These are phyloP conservation scores for Cardiospermum halicacabum DNA, from an alignment of 345 rosid genomes.

Conservation along the genomic window DNA sequence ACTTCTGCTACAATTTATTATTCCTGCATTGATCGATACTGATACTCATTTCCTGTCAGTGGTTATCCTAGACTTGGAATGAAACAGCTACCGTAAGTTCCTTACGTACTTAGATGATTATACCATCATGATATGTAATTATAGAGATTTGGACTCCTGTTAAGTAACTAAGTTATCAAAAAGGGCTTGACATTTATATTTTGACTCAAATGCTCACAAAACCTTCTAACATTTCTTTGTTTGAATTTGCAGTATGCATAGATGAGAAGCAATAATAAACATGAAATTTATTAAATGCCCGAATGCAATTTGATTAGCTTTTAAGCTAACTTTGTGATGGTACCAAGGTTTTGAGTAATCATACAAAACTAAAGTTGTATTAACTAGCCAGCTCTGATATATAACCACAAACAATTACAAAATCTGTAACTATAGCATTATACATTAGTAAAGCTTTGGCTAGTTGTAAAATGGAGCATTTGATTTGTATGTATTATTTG, in stretches of 20 bases:
- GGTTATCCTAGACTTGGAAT: not conserved
- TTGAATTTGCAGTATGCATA: not conserved
- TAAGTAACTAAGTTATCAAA: not conserved
- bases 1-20: constrained; percentile 5
- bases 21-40: not conserved
- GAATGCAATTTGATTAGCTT: not conserved
- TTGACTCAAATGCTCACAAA: not conserved
- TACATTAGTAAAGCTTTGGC: not conserved
- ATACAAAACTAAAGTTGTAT: not conserved
- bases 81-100: not conserved
- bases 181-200: not conserved
- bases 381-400: not conserved
- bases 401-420: not conserved
- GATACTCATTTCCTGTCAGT: not conserved
- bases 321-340: not conserved
- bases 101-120: not conserved
- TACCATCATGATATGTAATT: not conserved
- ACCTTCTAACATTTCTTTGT: not conserved
- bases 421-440: not conserved
- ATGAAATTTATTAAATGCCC: not conserved
- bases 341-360: not conserved
- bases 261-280: not conserved
- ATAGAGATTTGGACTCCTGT: not conserved
- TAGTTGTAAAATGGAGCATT: not conserved
- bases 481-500: not conserved